Percentiles rank a stretch among this genome's conserved stretches.
Evolutionary conservation across 192 early-diverging fungal species (phyloP).

Genomic region (Umbelopsis vinacea): DNA sequence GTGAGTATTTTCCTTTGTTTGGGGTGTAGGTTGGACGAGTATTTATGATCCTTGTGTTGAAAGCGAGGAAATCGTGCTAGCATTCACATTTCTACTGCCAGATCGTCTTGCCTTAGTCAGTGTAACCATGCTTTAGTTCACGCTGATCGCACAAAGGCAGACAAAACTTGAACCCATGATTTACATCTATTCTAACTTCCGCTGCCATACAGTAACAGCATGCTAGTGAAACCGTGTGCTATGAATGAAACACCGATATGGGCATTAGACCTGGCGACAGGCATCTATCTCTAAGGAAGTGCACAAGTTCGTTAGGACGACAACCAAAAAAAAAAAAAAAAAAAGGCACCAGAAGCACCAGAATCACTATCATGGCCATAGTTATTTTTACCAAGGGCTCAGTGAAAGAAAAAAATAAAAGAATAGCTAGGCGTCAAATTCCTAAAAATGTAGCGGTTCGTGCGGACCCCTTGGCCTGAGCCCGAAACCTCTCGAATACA

Average conservation of each 20-base stretch:
- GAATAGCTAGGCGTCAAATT: too few species aligned
- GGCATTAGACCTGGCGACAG: not conserved
- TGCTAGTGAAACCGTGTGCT: conserved; percentile 16
- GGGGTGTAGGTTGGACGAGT: not conserved
- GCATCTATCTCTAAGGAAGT: not conserved
- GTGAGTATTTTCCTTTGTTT: not conserved
- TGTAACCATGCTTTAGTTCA: conserved; percentile 24
- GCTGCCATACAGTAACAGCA: not conserved
- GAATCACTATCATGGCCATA: too few species aligned
- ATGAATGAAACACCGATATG: not conserved
- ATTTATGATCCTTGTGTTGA: not conserved
- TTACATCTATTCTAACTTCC: not conserved
- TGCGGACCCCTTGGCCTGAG: too few species aligned
- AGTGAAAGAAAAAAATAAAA: too few species aligned
- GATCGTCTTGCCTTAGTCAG: not conserved
- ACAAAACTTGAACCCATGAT: conserved; percentile 13
- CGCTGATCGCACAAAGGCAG: conserved; percentile 11
- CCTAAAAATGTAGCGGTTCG: too few species aligned
- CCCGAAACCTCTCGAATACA: too few species aligned
- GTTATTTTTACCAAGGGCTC: too few species aligned
- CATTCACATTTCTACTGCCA: too few species aligned
- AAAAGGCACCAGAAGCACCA: too few species aligned
- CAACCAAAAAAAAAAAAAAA: not conserved
- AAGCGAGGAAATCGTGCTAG: not conserved
- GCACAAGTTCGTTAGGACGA: not conserved